Evolutionary conservation across 495 filamentous ascomycete species (phyloP), one percentile per base, ranked within the genome.

Genomic region (Tirmania nivea): DNA sequence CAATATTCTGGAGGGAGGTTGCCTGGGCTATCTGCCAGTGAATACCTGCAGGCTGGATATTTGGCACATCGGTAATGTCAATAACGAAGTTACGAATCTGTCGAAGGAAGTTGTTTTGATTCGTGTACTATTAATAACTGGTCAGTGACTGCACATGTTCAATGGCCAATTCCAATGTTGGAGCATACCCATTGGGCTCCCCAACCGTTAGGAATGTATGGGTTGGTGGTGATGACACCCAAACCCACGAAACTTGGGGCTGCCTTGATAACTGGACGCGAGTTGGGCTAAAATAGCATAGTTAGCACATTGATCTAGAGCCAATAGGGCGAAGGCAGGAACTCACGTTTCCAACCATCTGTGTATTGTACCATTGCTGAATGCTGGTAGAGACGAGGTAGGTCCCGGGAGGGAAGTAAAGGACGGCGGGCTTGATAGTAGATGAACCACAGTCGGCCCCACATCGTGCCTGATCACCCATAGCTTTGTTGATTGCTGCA

Each of bases 21-120:
- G 89, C 90, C 63, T 97, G 90, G 42, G 85, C 86, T 3, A 97
- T 89, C 65, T 96, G 90, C 92, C 92, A 96, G 68, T 96, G 90
- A 54, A 97, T 92, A 68, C 85, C 86, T 39, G 86, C 74, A 54
- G 81, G 84, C 21, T 65, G 61, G 42, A 66, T 70, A 51, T 70
- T 59, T 12, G 83, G 80, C 75, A 83, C 77, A 11, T 69, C 75
- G 34, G 76, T 86, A 48, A 88, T 67, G 65, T 97, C 90, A 65
- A 97, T 81, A 61, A 86, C 74, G 60, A 97, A 83, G 71, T 97
- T 96, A 66, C 92, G 85, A 58, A 97, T 72, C 60, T 92, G 83
- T 48, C 90, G 86, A 75, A 86, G 96, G 74, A 97, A 97, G 72
- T 97, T 95, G 78, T 96, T 97, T 69, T 94, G 82, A 67, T 94